These are phyloP conservation scores for Fusarium equiseti DNA, from an alignment of 2,329 filamentous ascomycete genomes.

Conservation along the genomic window DNA sequence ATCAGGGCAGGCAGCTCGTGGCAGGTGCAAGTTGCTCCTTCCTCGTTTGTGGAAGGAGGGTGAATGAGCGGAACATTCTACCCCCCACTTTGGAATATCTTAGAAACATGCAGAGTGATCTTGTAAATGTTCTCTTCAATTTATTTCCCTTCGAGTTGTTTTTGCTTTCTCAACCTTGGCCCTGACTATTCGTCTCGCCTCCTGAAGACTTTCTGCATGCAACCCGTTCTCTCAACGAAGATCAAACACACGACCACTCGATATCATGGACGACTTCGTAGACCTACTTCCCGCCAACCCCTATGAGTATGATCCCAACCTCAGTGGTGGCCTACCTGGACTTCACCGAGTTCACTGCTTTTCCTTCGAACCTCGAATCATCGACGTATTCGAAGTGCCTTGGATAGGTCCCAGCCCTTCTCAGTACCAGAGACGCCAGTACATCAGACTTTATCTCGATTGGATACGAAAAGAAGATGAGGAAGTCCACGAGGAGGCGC, in stretches of 20 bases:
- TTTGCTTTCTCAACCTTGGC: neutral
- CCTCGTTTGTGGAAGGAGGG: neutral
- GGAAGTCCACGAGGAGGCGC: neutral
- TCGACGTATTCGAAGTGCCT: neutral
- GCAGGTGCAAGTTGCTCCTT: neutral
- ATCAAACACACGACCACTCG: neutral
- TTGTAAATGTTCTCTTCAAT: neutral
- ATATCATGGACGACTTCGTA: neutral
- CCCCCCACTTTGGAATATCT: neutral
- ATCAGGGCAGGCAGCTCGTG: neutral
- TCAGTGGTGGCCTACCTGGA: neutral
- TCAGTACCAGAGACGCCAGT: neutral
- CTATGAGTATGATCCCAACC: neutral
- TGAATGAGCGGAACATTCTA: neutral
- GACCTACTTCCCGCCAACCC: neutral
- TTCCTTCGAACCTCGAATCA: neutral
- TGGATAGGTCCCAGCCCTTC: neutral
- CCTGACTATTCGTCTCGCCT: neutral
- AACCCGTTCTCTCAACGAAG: neutral
- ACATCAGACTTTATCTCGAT: neutral
- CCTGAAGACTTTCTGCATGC: rapidly evolving
- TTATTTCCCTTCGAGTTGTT: neutral
- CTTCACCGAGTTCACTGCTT: neutral
- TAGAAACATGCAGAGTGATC: neutral
- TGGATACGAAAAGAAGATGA: neutral